Percentiles rank a stretch among this genome's conserved stretches.
Evolutionary conservation across 2,329 filamentous ascomycete species (phyloP).

Genomic region (Colletotrichum ledebouriae): DNA sequence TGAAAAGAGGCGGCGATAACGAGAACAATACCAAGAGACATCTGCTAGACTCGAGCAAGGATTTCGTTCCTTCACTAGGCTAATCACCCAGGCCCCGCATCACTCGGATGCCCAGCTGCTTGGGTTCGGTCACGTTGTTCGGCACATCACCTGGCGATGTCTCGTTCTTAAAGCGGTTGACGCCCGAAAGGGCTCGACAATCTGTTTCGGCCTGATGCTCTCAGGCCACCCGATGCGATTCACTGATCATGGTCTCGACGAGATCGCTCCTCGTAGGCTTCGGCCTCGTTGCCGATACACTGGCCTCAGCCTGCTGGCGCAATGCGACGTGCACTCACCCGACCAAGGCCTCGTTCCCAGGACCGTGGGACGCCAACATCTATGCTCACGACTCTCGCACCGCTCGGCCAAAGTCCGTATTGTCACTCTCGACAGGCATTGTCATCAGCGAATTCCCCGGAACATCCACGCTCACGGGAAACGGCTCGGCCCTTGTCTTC

Average conservation of each 20-base stretch:
- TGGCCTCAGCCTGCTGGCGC: slow-evolving; percentile 63
- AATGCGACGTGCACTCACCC: slow-evolving; percentile 66
- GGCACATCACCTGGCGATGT: slow-evolving; percentile 23
- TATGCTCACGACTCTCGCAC: slow-evolving; percentile 66
- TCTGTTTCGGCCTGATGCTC: not conserved
- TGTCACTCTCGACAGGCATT: slow-evolving; percentile 52
- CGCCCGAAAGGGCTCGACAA: not conserved
- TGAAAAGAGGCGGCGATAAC: not conserved
- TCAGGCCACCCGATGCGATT: not conserved
- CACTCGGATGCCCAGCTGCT: not conserved
- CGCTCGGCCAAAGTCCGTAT: slow-evolving; percentile 60
- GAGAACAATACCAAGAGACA: not conserved
- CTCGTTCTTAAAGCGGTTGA: not conserved
- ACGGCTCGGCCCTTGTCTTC: slow-evolving; percentile 67
- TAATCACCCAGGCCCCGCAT: not conserved
- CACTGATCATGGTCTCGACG: slow-evolving; percentile 16
- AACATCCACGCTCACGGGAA: slow-evolving; percentile 50
- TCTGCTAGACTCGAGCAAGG: not conserved
- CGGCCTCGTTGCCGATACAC: slow-evolving; percentile 1
- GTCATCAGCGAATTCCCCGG: slow-evolving; percentile 49
- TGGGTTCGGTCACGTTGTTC: slow-evolving; percentile 2
- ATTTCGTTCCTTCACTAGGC: not conserved
- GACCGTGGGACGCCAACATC: slow-evolving; percentile 70
- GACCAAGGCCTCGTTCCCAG: slow-evolving; percentile 63
- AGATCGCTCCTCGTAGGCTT: slow-evolving; percentile 47